Conservation (phyloP, 768 basidiomycete genomes). For the Rhizopogon rudus region DNA sequence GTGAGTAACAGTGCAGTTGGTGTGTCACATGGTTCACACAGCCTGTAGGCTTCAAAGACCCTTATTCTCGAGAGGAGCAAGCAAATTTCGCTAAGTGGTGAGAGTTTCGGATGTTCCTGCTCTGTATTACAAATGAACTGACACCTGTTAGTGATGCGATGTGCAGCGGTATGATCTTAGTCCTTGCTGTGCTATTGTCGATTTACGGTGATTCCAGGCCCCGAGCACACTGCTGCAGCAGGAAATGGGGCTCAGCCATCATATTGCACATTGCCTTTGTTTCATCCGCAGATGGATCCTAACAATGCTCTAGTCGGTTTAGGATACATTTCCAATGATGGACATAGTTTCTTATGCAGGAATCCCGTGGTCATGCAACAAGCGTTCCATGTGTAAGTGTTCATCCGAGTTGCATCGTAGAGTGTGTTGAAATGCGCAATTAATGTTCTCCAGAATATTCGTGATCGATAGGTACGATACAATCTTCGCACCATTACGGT, state of each 20-base stretch:
- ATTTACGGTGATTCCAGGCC: slow-evolving; percentile 27
- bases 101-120: slow-evolving; percentile 6
- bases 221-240: slow-evolving; percentile 41
- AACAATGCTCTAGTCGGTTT: slow-evolving; percentile 22
- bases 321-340: slow-evolving; percentile 52
- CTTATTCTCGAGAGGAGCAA: slow-evolving; percentile 56
- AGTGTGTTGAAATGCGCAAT: not conserved
- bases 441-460: slow-evolving; percentile 35
- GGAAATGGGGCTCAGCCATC: slow-evolving; percentile 41
- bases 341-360: slow-evolving; percentile 48
- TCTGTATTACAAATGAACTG: not conserved
- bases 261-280: slow-evolving; percentile 48
- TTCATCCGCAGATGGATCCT: slow-evolving; percentile 37
- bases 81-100: slow-evolving; percentile 51
- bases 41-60: slow-evolving; percentile 53
- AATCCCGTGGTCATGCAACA: slow-evolving; percentile 49
- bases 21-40: not conserved
- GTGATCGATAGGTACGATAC: slow-evolving; percentile 42
- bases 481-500: not conserved
- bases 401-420: not conserved
- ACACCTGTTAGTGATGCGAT: slow-evolving; percentile 37
- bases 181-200: not conserved
- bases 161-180: slow-evolving; percentile 37
- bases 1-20: slow-evolving; percentile 22
- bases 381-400: slow-evolving; percentile 55